Conservation (phyloP, 2,329 filamentous ascomycete genomes). For the Hypoxylon sp. region DNA sequence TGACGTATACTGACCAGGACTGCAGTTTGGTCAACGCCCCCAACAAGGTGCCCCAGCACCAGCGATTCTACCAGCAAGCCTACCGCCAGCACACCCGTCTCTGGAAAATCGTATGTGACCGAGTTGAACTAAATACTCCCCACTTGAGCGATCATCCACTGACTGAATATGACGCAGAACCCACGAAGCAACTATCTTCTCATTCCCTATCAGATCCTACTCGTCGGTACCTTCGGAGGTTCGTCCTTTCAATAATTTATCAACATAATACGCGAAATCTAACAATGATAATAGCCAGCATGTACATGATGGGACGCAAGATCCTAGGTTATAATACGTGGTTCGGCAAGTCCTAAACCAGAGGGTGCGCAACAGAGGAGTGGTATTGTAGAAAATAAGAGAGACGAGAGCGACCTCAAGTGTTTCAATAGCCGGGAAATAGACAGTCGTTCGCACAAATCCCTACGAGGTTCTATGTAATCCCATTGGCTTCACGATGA, state of each 20-base stretch:
- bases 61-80: constrained; percentile 80
- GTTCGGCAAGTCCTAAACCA: constrained; percentile 69
- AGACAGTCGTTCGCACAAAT: constrained; percentile 43
- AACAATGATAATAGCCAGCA: constrained; percentile 58
- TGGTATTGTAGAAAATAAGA: constrained; percentile 31
- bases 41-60: constrained; percentile 82
- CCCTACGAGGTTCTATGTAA: constrained; percentile 12
- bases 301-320: constrained; percentile 82
- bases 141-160: constrained; percentile 32
- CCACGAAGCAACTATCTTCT: constrained; percentile 74
- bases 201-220: constrained; percentile 74
- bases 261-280: constrained; percentile 35
- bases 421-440: constrained; percentile 43
- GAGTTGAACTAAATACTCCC: constrained; percentile 14
- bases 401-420: constrained; percentile 23
- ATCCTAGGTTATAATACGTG: constrained; percentile 84
- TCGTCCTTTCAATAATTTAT: constrained; percentile 55
- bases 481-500: constrained; percentile 10
- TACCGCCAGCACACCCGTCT: constrained; percentile 76
- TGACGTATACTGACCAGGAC: constrained; percentile 50
- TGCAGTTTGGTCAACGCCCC: constrained; percentile 74
- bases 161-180: constrained; percentile 62
- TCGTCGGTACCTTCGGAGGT: constrained; percentile 75
- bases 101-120: constrained; percentile 80
- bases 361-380: background rate